Conservation (phyloP, 176 grass and related monocot species). For the Paspalum vaginatum region DNA sequence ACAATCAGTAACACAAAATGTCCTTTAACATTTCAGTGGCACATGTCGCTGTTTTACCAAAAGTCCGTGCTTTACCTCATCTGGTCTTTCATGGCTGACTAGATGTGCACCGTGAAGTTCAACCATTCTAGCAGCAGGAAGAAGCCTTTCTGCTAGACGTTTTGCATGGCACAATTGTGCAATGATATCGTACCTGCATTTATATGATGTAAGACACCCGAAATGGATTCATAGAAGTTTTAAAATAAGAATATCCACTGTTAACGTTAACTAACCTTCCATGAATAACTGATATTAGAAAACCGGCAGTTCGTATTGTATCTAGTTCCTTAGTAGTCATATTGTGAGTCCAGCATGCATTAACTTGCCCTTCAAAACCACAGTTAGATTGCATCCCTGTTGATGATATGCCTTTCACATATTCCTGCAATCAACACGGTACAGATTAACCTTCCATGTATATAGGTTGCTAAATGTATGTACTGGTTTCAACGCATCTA, state of each 20-base stretch:
- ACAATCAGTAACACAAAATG: neutral
- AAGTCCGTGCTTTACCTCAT: conserved; percentile 64
- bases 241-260: neutral
- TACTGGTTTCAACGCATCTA: neutral
- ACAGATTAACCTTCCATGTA: neutral
- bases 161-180: conserved; percentile 83
- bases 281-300: conserved; percentile 93
- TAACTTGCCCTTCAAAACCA: conserved; percentile 96
- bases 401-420: conserved; percentile 87
- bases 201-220: conserved; percentile 12
- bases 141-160: conserved; percentile 71
- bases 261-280: conserved; percentile 64
- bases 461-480: neutral
- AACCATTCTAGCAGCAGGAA: conserved; percentile 88
- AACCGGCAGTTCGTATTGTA: conserved; percentile 64
- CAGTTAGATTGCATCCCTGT: conserved; percentile 92
- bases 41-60: neutral
- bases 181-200: conserved; percentile 75
- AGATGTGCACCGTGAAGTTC: conserved; percentile 94
- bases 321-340: conserved; percentile 73
- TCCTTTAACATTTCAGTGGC: neutral
- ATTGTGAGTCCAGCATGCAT: conserved; percentile 95
- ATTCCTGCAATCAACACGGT: conserved; percentile 55
- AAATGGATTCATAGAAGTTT: neutral
- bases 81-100: conserved; percentile 94